Evolutionary conservation across 805 yeast species (phyloP).

Genomic region (Sugiyamaella floridensis): DNA sequence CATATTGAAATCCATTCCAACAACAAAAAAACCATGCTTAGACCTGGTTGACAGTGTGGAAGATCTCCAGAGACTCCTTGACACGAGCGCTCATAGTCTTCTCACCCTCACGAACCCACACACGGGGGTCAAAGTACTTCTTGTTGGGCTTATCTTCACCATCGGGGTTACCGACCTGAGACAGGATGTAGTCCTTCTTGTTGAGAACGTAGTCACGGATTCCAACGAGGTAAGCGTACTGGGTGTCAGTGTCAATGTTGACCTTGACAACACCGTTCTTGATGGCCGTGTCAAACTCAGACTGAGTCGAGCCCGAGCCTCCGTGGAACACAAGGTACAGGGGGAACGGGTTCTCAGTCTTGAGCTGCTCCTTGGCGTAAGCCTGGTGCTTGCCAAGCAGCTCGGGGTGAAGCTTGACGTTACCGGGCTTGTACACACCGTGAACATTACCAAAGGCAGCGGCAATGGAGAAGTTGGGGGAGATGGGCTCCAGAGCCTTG

Average conservation of each 20-base stretch:
- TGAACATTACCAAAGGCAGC: constrained; percentile 99
- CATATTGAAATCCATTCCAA: no score
- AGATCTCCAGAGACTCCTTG: constrained; percentile 71
- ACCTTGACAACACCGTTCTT: constrained; percentile 95
- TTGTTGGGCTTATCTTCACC: constrained; percentile 99
- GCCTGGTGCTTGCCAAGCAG: constrained; percentile 93
- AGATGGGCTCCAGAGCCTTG: constrained; percentile 82
- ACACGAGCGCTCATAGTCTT: constrained; percentile 92
- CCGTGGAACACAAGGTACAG: constrained; percentile 99
- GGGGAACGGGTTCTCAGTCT: constrained; percentile 54
- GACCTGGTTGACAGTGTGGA: constrained; percentile 44
- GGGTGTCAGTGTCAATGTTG: constrained; percentile 98
- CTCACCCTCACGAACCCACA: constrained; percentile 99
- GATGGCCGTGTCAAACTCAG: constrained; percentile 89
- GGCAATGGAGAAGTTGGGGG: constrained; percentile 98
- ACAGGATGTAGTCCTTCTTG: constrained; percentile 89
- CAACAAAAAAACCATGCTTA: constrained; percentile 15
- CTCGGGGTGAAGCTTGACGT: constrained; percentile 86
- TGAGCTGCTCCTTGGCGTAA: constrained; percentile 66
- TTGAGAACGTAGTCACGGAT: constrained; percentile 92
- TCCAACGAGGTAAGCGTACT: constrained; percentile 94
- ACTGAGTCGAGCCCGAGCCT: constrained; percentile 95
- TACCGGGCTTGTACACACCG: constrained; percentile 99
- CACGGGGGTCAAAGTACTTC: constrained; percentile 99
- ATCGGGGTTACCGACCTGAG: constrained; percentile 97